These are phyloP conservation scores for Petrea volubilis DNA, from an alignment of 257 asterid species.

Conservation along the genomic window DNA sequence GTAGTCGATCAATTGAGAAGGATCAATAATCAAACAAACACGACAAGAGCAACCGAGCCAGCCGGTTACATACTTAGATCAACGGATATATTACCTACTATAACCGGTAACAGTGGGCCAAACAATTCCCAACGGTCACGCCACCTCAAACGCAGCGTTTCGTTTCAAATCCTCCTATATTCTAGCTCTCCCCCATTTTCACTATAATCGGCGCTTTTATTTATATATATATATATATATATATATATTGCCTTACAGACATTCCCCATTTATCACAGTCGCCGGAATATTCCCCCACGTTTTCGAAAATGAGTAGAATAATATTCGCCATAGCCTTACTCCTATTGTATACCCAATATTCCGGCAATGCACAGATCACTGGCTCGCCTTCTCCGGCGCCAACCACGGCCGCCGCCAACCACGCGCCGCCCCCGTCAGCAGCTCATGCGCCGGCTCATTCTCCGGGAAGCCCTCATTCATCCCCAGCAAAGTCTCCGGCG, in stretches of 20 bases:
- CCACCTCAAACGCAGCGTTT: constrained; percentile 46
- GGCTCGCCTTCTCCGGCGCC: constrained; percentile 69
- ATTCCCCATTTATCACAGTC: constrained; percentile 1
- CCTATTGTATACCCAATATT: constrained; percentile 31
- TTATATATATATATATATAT: too few relatives aligned
- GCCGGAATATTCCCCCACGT: constrained; percentile 26
- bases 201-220: background rate
- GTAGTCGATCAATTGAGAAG: background rate
- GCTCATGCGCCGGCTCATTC: constrained; percentile 35
- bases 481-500: constrained; percentile 57
- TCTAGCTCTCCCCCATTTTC: constrained; percentile 11
- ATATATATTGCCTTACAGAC: background rate
- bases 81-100: constrained; percentile 43
- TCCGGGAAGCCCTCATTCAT: constrained; percentile 44
- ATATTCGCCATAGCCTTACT: constrained; percentile 33
- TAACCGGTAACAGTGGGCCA: constrained; percentile 10
- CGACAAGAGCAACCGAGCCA: constrained; percentile 8
- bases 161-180: constrained; percentile 21
- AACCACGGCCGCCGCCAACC: constrained; percentile 9
- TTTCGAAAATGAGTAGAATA: constrained; percentile 36
- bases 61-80: constrained; percentile 15
- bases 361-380: constrained; percentile 46
- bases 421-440: constrained; percentile 32
- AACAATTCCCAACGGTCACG: constrained; percentile 48
- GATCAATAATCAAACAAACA: background rate